These are phyloP conservation scores for Suaeda aralocaspica DNA, from an alignment of 148 eudicot genomes.

Conservation along the genomic window DNA sequence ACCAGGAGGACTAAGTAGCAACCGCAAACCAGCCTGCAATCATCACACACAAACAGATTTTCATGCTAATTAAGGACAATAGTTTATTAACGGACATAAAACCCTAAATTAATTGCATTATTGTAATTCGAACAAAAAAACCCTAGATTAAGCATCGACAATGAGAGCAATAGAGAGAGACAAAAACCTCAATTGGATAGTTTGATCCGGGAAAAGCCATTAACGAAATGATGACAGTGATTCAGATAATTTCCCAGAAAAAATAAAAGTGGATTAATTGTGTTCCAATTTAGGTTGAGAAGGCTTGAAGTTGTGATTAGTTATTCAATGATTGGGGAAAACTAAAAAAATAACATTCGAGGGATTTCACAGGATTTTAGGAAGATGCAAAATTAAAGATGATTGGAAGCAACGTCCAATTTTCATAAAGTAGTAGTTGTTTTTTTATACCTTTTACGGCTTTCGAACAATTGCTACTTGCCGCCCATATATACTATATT, in stretches of 20 bases:
- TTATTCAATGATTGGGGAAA: background rate
- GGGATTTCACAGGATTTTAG: too few relatives aligned
- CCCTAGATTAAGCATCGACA: background rate
- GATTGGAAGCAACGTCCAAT: too few relatives aligned
- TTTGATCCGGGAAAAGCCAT: slow-evolving; percentile 25
- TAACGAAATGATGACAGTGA: background rate
- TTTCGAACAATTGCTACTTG: too few relatives aligned
- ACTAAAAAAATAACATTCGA: too few relatives aligned
- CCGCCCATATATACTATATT: too few relatives aligned
- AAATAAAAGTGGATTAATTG: background rate
- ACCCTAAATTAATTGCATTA: background rate
- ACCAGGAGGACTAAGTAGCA: slow-evolving; percentile 73
- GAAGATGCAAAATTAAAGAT: too few relatives aligned
- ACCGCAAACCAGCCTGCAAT: slow-evolving; percentile 71
- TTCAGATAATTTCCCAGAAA: background rate
- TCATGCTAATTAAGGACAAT: too few relatives aligned
- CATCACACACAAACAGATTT: background rate
- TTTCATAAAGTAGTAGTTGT: too few relatives aligned
- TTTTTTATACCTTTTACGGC: too few relatives aligned
- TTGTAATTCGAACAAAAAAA: background rate
- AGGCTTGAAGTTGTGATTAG: too few relatives aligned
- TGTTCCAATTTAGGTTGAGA: background rate
- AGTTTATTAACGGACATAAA: background rate
- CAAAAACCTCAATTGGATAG: slow-evolving; percentile 18
- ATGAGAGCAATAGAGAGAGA: background rate